Conservation (phyloP, 768 basidiomycete genomes). For the Hygrophorus russula region DNA sequence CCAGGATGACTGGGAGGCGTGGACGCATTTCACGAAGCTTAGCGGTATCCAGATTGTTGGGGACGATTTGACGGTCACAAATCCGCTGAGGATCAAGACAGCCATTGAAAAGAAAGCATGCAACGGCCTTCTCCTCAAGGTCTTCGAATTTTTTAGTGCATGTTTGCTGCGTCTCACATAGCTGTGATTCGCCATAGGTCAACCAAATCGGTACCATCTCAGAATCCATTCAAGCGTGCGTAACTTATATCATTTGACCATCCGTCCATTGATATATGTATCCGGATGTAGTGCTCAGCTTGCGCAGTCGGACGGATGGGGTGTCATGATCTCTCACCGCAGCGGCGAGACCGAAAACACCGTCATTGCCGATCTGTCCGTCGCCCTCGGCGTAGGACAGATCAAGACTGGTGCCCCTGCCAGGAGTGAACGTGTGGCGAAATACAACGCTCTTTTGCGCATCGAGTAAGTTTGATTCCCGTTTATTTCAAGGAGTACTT, state of each 20-base stretch:
- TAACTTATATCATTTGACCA: constrained; percentile 10
- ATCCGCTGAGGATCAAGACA: constrained; percentile 93
- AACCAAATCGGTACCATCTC: constrained; percentile 99
- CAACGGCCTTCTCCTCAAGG: constrained; percentile 96
- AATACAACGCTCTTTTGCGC: constrained; percentile 84
- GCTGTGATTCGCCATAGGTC: constrained; percentile 34
- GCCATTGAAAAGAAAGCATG: constrained; percentile 99
- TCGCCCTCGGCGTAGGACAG: constrained; percentile 86
- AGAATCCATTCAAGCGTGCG: constrained; percentile 97
- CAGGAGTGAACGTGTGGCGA: constrained; percentile 91
- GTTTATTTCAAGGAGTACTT: constrained; percentile 8
- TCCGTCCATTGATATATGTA: constrained; percentile 2
- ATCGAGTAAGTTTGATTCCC: constrained; percentile 56
- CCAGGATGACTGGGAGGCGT: constrained; percentile 99
- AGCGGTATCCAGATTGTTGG: constrained; percentile 85
- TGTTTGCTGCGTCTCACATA: background rate
- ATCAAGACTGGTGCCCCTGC: constrained; percentile 99
- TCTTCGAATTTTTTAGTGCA: constrained; percentile 10
- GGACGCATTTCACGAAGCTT: constrained; percentile 80
- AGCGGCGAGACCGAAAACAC: constrained; percentile 98
- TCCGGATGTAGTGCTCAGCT: constrained; percentile 68
- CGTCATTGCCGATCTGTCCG: constrained; percentile 89
- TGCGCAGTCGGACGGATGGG: constrained; percentile 92
- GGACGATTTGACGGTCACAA: constrained; percentile 97
- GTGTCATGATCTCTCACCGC: constrained; percentile 99